Evolutionary conservation across 331 rosid species (phyloP).

Genomic region (Quercus lobata): DNA sequence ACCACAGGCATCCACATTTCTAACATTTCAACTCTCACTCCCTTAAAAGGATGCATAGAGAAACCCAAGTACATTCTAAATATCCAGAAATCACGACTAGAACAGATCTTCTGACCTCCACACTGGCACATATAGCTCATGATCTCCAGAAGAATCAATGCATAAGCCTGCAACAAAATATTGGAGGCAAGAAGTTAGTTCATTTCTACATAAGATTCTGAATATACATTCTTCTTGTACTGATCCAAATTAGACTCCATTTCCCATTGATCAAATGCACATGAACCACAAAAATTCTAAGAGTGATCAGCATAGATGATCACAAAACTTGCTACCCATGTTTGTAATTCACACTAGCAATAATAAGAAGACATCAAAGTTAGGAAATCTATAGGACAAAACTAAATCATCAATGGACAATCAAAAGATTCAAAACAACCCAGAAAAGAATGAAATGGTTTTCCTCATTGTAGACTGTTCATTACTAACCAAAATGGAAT

Average conservation of each 20-base stretch:
- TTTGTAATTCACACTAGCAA: background rate
- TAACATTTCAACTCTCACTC: constrained; percentile 31
- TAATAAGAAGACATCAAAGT: background rate
- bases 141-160: constrained; percentile 28
- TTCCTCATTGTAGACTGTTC: background rate
- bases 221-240: background rate
- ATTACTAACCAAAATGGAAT: background rate
- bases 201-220: constrained; percentile 8
- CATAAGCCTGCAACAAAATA: constrained; percentile 35
- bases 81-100: constrained; percentile 35
- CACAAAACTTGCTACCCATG: constrained; percentile 4
- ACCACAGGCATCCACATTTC: constrained; percentile 44
- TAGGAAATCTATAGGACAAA: background rate
- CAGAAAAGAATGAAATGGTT: background rate
- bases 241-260: constrained; percentile 3
- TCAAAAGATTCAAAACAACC: background rate
- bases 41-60: constrained; percentile 27
- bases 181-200: constrained; percentile 16
- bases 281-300: background rate
- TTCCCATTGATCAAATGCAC: constrained; percentile 2
- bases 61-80: constrained; percentile 27
- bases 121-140: constrained; percentile 40
- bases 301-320: background rate
- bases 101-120: constrained; percentile 47
- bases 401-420: background rate